A percentile compares a stretch with the other conserved stretches of the same genome.
phyloP scores from a whole-genome alignment of 2,329 filamentous ascomycete genomes.

The Penicillium glabrum region DNA sequence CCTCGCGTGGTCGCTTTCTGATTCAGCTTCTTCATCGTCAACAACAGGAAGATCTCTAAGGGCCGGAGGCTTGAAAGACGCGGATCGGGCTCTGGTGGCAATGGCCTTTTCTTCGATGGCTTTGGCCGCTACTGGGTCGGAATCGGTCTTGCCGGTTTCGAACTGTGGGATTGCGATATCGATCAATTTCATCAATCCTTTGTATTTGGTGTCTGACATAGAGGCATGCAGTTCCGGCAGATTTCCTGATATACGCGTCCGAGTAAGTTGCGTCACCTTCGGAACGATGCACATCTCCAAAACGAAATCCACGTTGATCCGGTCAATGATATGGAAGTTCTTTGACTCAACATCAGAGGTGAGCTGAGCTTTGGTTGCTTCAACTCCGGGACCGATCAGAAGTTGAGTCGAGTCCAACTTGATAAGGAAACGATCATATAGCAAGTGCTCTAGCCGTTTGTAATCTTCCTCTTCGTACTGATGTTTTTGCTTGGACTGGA shows the following conservation, averaged over 20 bases:
- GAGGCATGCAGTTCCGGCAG: conserved; percentile 89
- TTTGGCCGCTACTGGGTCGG: conserved; percentile 27
- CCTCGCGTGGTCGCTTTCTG: conserved; percentile 61
- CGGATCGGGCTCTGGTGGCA: conserved; percentile 57
- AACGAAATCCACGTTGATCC: conserved; percentile 95
- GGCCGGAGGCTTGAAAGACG: conserved; percentile 71
- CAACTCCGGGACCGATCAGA: conserved; percentile 88
- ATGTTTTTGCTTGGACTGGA: conserved; percentile 86
- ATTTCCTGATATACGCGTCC: conserved; percentile 86
- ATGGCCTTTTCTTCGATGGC: conserved; percentile 36
- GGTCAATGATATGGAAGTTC: conserved; percentile 86
- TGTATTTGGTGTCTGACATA: conserved; percentile 94
- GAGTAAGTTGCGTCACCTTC: conserved; percentile 88
- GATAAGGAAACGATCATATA: conserved; percentile 97
- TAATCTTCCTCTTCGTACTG: conserved; percentile 88
- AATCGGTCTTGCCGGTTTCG: conserved; percentile 48
- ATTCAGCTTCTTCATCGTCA: conserved; percentile 65
- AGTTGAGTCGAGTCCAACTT: conserved; percentile 94
- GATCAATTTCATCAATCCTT: conserved; percentile 91
- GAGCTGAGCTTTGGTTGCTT: conserved; percentile 82
- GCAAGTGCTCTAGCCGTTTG: conserved; percentile 80
- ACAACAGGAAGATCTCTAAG: conserved; percentile 76
- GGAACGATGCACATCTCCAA: conserved; percentile 97
- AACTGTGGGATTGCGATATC: conserved; percentile 93
- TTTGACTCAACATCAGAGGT: conserved; percentile 65